Evolutionary conservation across 2,329 filamentous ascomycete genomes (phyloP), one percentile per base, ranked within the genome.

Genomic region (Aspergillus candidus): DNA sequence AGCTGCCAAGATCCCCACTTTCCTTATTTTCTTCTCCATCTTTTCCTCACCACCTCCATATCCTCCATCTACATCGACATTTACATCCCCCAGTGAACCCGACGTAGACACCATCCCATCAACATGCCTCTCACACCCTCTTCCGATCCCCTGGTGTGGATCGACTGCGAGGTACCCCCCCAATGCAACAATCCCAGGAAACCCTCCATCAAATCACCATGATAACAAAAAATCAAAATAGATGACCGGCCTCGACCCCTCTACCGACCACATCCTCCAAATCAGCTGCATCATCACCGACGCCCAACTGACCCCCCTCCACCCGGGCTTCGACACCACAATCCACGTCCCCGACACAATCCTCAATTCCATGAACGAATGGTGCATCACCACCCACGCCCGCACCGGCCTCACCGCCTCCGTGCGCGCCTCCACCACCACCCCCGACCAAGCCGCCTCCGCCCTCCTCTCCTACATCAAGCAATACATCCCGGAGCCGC

Each of bases 241-340:
- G 88, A 98, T 98, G 93, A 97, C 88, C 29, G 88, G 88, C 15
- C 78, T 94, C 6, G 76, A 95, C 65, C 76, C 83, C 2, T 79
- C 86, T 47, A 80, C 73, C 29, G 91, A 97, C 61, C 82, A 83
- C 44, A 93, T 97, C 59, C 81, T 97, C 60, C 89, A 94, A 58
- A 85, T 97, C 45, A 91, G 85, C 67, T 96, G 90, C 71, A 84
- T 94, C 67, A 79, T 98, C 62, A 98, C 93, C 6, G 86, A 90
- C 54, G 78, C 81, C 41, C 74, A 88, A 49, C 78, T 98, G 14
- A 78, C 86, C 45, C 66, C 94, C 30, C 69, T 94, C 18, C 88
- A 95, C 48, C 72, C 75, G 29, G 91, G 91, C 54, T 95, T 86
- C 75, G 87, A 94, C 59, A 79, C 78, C 22, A 74, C 91, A 36